A percentile compares a stretch with the other conserved stretches of the same genome.
These are phyloP conservation scores for Ogataea parapolymorpha DNA, from an alignment of 805 yeast genomes.

Conservation along the genomic window DNA sequence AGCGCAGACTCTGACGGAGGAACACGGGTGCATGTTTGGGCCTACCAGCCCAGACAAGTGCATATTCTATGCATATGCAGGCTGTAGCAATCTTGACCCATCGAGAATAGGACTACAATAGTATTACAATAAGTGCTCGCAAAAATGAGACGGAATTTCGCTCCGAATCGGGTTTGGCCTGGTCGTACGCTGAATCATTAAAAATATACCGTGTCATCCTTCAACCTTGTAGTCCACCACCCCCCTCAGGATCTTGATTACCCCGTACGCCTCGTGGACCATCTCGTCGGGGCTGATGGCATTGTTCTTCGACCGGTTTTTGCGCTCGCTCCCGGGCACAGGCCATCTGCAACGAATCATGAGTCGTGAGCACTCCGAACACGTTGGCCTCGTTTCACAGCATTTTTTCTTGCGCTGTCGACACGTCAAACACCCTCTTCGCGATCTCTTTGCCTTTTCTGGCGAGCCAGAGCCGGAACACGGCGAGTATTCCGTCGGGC, in stretches of 20 bases:
- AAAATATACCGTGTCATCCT: neutral
- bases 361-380: slow-evolving; percentile 65
- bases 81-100: neutral
- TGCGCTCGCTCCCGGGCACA: slow-evolving; percentile 61
- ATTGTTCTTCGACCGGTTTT: slow-evolving; percentile 48
- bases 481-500: slow-evolving; percentile 6
- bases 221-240: slow-evolving; percentile 47
- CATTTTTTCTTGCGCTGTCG: slow-evolving; percentile 75
- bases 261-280: slow-evolving; percentile 53
- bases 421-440: slow-evolving; percentile 78
- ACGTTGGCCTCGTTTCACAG: slow-evolving; percentile 64
- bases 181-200: neutral
- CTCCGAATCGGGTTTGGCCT: neutral
- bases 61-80: neutral
- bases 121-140: neutral
- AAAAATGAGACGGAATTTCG: neutral
- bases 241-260: slow-evolving; percentile 59
- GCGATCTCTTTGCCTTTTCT: slow-evolving; percentile 46
- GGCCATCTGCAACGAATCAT: slow-evolving; percentile 73
- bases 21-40: too few species aligned
- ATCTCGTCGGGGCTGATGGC: slow-evolving; percentile 49
- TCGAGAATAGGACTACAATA: neutral
- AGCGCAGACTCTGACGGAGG: neutral
- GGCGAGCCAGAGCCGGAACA: slow-evolving; percentile 3
- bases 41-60: too few species aligned